A percentile compares a stretch with the other conserved stretches of the same genome.
Evolutionary conservation across 179 eudicot genomes (phyloP).

Genomic region (Vitellaria paradoxa): DNA sequence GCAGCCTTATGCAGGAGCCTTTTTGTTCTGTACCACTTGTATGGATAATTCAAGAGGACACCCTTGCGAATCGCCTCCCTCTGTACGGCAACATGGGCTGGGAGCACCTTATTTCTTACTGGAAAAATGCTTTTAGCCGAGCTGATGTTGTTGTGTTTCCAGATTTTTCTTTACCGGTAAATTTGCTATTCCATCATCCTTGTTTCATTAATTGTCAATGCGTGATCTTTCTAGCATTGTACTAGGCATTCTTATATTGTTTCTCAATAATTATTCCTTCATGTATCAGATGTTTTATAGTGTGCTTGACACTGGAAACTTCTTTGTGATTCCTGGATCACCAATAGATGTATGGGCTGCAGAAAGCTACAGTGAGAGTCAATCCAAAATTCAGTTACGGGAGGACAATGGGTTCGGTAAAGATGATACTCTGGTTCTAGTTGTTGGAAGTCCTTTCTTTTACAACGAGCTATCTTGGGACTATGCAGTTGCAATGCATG

Average conservation of each 20-base stretch:
- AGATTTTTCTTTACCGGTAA: constrained; percentile 88
- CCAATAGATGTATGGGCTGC: constrained; percentile 94
- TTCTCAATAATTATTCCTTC: constrained; percentile 33
- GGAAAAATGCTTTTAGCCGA: constrained; percentile 72
- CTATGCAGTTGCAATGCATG: constrained; percentile 80
- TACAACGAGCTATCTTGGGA: constrained; percentile 85
- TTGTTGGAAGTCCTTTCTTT: constrained; percentile 81
- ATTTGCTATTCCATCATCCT: constrained; percentile 13
- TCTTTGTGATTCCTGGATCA: constrained; percentile 98
- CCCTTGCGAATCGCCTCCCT: constrained; percentile 75
- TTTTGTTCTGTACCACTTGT: constrained; percentile 91
- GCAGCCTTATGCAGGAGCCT: constrained; percentile 99
- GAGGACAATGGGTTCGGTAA: constrained; percentile 47
- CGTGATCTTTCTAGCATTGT: not conserved
- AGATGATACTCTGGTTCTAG: constrained; percentile 74
- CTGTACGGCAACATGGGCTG: constrained; percentile 56
- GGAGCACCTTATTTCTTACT: constrained; percentile 64
- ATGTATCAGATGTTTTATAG: constrained; percentile 89
- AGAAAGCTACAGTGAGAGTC: constrained; percentile 66
- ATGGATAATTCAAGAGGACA: constrained; percentile 90
- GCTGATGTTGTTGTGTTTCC: constrained; percentile 91
- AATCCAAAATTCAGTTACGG: constrained; percentile 64
- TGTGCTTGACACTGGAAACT: constrained; percentile 91
- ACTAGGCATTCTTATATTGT: constrained; percentile 14
- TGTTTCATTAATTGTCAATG: not conserved